Base-by-base conservation (phyloP, 805 yeast genomes). In the Pichia paraexigua region DNA sequence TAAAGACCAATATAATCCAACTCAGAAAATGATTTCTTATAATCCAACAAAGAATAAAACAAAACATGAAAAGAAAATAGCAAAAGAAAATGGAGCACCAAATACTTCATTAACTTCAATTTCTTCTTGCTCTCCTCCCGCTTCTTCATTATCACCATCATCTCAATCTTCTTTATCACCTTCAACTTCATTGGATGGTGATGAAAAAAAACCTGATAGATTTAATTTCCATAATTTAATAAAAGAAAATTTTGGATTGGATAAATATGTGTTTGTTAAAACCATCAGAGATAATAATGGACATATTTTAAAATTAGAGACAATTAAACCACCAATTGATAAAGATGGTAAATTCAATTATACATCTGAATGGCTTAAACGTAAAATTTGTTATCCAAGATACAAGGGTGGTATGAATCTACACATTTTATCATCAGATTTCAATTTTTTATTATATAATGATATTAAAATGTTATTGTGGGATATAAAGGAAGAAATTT, bases 371-470 rank as follows among this genome's bases (percentile, higher is more conserved):
- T 69, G 71, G 72, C 57, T 73, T 18, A 73, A 73, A 53, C 61
- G 63, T 41, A 60, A 64, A 44, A 63, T 73, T 42, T 73, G 77
- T 41, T 70, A 64, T 50, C 77, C 77, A 45, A 60, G 77, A 27
- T 73, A 73, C 53, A 73, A 73, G 51, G 63, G 73, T 45, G 71
- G 69, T 30, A 73, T 73, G 77, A 72, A 71, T 55, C 59, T 73
- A 7, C 74, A 70, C 51, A 43, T 71, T 15, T 21, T 69, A 2
- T 44, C 37, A 43, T 25, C 57, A 1, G 40, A 47, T 35, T 53
- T 48, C 13, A 55, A 57, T 40, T 60, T 61, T 30, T 50, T 64
- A 2, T 43, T 68, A 1, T 68, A 67, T 51, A 64, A 63, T 47
- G 67, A 67, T 50, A 43, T 53, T 22, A 58, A 59, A 30, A 63